Base-by-base conservation (phyloP, 2,329 filamentous ascomycete genomes). In the Cryphonectria nitschkei region DNA sequence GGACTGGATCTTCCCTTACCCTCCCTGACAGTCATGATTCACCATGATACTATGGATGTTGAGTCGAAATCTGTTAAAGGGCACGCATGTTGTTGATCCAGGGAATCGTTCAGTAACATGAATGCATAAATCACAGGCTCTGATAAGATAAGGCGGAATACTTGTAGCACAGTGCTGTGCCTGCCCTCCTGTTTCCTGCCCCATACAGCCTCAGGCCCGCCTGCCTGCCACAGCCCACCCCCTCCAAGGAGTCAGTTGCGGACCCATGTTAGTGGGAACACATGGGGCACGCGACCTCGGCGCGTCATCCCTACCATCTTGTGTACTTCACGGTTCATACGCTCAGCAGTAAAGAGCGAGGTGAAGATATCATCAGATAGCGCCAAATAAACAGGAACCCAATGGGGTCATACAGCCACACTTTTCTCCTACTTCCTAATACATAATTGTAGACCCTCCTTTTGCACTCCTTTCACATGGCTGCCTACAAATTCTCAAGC, bases 281-380 rank as follows among this genome's bases (percentile, higher is more conserved):
- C 19, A n/a, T 22, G 7, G 8, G 54, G 54, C 34, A 64, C n/a
- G 39, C 39, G 61, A 46, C 37, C n/a, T 37, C 14, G 65, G 54
- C 65, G 65, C 65, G 56, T 61, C 29, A 67, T 67, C 65, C 65
- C 65, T 67, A 67, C 52, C 39, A n/a, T 22, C 26, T 54, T 60
- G 37, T 14, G 39, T 26, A n/a, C 22, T 26, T 29, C 41, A 64
- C 61, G 9, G 39, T 29, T 16, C 61, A 46, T 26, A n/a, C 39
- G 13, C n/a, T 9, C 26, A 26, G 19, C 29, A 58, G 26, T 32
- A 58, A 58, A 58, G 54, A 29, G 61, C 37, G 39, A 50, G 26
- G 52, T 58, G 62, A 72, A 66, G 68, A 41, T 52, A 66, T 68
- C 65, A 29, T 65, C 64, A 56, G 34, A 37, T 29, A 34, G 26